phyloP scores from a whole-genome alignment of 371 early-diverging fungal genomes.

The Syncephalastrum monosporum region DNA sequence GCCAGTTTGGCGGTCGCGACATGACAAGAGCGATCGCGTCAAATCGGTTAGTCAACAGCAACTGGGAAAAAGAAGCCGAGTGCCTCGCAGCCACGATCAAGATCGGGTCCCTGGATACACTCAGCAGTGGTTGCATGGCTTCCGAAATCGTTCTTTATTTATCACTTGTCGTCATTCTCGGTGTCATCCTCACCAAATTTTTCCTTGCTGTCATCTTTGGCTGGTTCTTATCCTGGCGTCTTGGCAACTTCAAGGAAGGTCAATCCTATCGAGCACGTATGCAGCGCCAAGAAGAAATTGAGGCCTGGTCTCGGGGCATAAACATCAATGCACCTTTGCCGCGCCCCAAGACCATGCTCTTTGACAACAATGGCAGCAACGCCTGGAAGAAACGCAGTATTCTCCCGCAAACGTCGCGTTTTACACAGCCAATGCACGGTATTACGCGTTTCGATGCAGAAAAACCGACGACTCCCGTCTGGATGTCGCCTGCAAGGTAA shows the following conservation, averaged over 20 bases:
- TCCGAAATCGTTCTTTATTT: constrained; percentile 65
- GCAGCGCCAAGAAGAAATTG: constrained; percentile 57
- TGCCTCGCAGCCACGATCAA: constrained; percentile 65
- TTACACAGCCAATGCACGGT: constrained; percentile 38
- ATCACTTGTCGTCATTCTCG: constrained; percentile 61
- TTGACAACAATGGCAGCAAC: constrained; percentile 4
- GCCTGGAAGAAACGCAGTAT: constrained; percentile 29
- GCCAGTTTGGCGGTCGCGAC: constrained; percentile 32
- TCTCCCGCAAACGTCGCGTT: constrained; percentile 46
- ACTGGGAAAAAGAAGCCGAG: constrained; percentile 35
- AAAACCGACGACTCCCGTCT: constrained; percentile 20
- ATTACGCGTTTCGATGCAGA: constrained; percentile 36
- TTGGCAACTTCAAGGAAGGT: constrained; percentile 58
- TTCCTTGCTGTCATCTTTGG: constrained; percentile 73
- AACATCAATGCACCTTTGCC: constrained; percentile 30
- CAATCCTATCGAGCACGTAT: constrained; percentile 49
- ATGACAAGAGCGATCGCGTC: constrained; percentile 32
- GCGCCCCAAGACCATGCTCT: constrained; percentile 5
- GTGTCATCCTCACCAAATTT: constrained; percentile 69
- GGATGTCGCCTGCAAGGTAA: constrained; percentile 34
- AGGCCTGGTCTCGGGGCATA: constrained; percentile 59
- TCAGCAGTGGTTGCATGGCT: constrained; percentile 70
- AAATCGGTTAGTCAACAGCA: constrained; percentile 11
- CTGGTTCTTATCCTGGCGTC: constrained; percentile 66
- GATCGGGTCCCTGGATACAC: constrained; percentile 69